These are phyloP conservation scores for Solanum ossicruentum DNA, from an alignment of 257 asterid genomes.

Conservation along the genomic window DNA sequence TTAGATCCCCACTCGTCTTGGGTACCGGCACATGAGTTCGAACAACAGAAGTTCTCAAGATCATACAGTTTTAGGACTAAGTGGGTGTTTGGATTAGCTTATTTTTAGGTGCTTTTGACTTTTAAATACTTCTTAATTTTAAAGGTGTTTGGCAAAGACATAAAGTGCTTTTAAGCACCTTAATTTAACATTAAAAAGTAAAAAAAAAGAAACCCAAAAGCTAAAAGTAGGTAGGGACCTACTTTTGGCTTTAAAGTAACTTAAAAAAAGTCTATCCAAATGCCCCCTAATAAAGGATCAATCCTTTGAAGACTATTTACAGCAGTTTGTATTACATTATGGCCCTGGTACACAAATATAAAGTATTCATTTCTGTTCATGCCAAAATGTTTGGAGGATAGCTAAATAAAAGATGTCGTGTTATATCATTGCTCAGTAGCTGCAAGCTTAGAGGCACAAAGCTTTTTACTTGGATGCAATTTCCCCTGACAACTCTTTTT, in stretches of 20 bases:
- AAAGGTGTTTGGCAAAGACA: too few relatives aligned
- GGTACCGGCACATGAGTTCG: too few relatives aligned
- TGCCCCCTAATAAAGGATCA: neutral
- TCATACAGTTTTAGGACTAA: neutral
- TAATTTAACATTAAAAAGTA: too few relatives aligned
- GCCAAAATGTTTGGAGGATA: neutral
- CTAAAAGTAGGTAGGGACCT: too few relatives aligned
- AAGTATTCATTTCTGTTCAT: neutral
- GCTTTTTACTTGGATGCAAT: neutral
- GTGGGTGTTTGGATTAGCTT: too few relatives aligned
- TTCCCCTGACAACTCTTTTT: neutral
- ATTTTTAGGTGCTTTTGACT: too few relatives aligned
- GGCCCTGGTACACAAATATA: neutral
- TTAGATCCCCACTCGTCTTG: too few relatives aligned
- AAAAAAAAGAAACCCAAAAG: too few relatives aligned
- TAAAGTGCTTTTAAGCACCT: too few relatives aligned
- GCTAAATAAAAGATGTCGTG: neutral
- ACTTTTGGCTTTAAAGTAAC: too few relatives aligned
- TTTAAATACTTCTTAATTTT: too few relatives aligned
- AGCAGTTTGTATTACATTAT: neutral
- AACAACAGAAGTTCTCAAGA: neutral
- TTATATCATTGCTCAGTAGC: neutral
- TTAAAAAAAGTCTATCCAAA: too few relatives aligned
- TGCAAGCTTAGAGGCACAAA: neutral
- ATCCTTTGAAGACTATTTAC: neutral